Evolutionary conservation across 192 early-diverging fungal species (phyloP).

Genomic region (Physocladia obscura): DNA sequence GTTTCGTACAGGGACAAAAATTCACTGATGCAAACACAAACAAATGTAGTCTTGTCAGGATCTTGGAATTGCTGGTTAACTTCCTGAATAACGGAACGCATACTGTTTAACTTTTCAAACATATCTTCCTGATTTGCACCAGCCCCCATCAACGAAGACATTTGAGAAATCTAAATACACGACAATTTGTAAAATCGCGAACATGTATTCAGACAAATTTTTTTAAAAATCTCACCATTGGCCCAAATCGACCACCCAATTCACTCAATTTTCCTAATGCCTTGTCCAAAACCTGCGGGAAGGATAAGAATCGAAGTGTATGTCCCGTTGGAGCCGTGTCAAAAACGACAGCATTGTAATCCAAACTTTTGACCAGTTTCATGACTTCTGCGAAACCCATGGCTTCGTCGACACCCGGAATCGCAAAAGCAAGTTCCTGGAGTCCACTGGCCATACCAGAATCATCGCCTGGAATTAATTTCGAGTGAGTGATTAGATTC

Average conservation of each 20-base stretch:
- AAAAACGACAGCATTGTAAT: conserved; percentile 97
- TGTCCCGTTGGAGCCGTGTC: conserved; percentile 99
- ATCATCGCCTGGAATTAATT: conserved; percentile 33
- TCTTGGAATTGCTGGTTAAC: conserved; percentile 99
- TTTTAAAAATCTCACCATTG: conserved; percentile 68
- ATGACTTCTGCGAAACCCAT: conserved; percentile 99
- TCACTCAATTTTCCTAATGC: conserved; percentile 93
- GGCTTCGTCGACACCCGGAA: conserved; percentile 99
- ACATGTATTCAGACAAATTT: too few species aligned
- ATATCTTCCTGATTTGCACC: conserved; percentile 80
- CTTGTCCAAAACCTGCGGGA: conserved; percentile 97
- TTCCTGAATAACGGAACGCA: conserved; percentile 95
- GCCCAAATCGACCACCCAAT: conserved; percentile 89
- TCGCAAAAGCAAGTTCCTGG: conserved; percentile 98
- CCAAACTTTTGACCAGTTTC: conserved; percentile 99
- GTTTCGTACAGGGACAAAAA: conserved; percentile 99
- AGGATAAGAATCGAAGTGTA: conserved; percentile 96
- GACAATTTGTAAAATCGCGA: background rate
- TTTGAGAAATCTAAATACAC: conserved; percentile 34
- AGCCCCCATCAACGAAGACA: conserved; percentile 88
- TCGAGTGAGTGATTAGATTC: too few species aligned
- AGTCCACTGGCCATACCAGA: conserved; percentile 50
- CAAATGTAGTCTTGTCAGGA: conserved; percentile 98
- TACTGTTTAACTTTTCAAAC: conserved; percentile 91
- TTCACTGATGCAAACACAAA: conserved; percentile 99